Conservation (phyloP, 352 stramenopile genomes). For the Phytophthora litchii region DNA sequence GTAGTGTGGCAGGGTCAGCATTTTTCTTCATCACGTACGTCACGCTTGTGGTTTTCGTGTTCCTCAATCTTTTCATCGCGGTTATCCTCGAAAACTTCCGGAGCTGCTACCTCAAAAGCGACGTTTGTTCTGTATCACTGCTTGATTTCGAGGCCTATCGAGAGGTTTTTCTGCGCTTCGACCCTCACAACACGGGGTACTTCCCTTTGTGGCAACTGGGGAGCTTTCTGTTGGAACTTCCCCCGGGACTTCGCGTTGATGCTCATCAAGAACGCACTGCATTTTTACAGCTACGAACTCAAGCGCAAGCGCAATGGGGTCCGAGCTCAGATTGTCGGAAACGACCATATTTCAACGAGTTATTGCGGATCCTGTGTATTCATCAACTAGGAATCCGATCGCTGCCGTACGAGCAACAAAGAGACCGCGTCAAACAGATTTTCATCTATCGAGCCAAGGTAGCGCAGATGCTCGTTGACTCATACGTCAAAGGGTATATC, state of each 20-base stretch:
- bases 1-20: conserved; percentile 43
- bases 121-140: conserved; percentile 76
- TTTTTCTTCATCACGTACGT: conserved; percentile 80
- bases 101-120: conserved; percentile 77
- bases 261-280: conserved; percentile 44
- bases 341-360: conserved; percentile 78
- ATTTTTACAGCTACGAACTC: conserved; percentile 74
- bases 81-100: conserved; percentile 87
- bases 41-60: conserved; percentile 79
- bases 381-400: conserved; percentile 82
- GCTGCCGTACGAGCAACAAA: conserved; percentile 80
- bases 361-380: conserved; percentile 77
- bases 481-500: conserved; percentile 66
- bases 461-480: conserved; percentile 77
- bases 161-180: conserved; percentile 72
- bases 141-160: conserved; percentile 80
- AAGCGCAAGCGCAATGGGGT: conserved; percentile 64
- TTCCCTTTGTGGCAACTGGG: conserved; percentile 75
- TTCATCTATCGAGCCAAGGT: conserved; percentile 84
- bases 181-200: conserved; percentile 51
- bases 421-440: conserved; percentile 85
- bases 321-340: conserved; percentile 36
- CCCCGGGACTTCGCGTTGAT: conserved; percentile 56
- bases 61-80: conserved; percentile 85
- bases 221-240: conserved; percentile 62